Evolutionary conservation across 139 green algal species (phyloP), one percentile per base, ranked within the genome.

Genomic region (Desmodesmus armatus): DNA sequence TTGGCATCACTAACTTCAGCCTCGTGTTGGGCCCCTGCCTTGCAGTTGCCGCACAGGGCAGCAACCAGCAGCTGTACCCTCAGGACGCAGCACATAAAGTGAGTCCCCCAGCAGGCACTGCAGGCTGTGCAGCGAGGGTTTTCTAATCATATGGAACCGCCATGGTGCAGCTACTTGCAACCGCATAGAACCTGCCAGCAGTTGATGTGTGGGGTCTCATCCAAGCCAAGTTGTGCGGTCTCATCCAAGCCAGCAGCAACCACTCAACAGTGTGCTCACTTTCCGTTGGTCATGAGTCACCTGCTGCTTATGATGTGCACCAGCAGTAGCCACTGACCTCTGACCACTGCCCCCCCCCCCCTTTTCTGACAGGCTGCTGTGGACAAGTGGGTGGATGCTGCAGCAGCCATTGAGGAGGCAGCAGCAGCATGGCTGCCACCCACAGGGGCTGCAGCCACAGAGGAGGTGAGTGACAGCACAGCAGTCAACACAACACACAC

Each of bases 361-460:
- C 5, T 15, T 53, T 3, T 83, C 0, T n/a, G n/a, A n/a, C 84
- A 92, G 89, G 87, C 29, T 40, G 80, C 87, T 13, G 83, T 96
- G 7, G 87, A 95, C 41, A 85, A 89, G 63, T 93, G 89, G 88
- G 39, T 96, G 70, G 87, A 85, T 5, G 44, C 89, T 44, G 91
- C 87, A 1, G 62, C 47, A 2, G 51, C 21, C 25, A 70, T 92
- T 19, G 92, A 95, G 73, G 37, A 55, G 9, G 70, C 51, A 6
- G 88, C 91, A 40, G 82, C 80, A 27, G 72, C 84, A 9, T 95
- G 92, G 92, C 47, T 95, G 39, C 83, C 88, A 67, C 92, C 92
- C 27, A 92, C 65, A 78, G 82, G 88, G 80, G 51, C 83, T 41
- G 73, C 53, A 23, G 70, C 82, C 21, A 83, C 40, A 23, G 66